Conservation (phyloP, 2,329 filamentous ascomycete species). For the Penicillium sp. region DNA sequence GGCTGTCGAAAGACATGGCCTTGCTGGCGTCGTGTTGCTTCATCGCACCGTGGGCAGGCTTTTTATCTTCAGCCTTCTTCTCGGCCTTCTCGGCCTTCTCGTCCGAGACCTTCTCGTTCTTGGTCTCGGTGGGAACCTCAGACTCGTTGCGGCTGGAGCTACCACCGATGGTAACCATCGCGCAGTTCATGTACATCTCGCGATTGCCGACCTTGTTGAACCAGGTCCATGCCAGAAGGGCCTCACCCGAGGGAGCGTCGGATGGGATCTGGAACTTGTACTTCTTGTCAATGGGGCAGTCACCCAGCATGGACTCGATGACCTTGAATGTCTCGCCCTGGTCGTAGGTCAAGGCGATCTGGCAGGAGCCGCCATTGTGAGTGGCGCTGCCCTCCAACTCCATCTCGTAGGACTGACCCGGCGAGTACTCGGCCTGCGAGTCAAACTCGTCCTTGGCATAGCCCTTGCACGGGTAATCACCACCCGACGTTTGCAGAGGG, state of each 20-base stretch:
- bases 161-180: slow-evolving; percentile 56
- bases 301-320: slow-evolving; percentile 57
- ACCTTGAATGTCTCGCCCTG: slow-evolving; percentile 64
- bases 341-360: slow-evolving; percentile 69
- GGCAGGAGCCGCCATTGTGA: slow-evolving; percentile 69
- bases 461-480: slow-evolving; percentile 72
- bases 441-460: slow-evolving; percentile 50
- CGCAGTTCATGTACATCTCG: slow-evolving; percentile 86
- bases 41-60: slow-evolving; percentile 8
- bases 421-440: slow-evolving; percentile 55
- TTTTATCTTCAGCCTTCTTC: slow-evolving; percentile 2
- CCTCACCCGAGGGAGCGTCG: slow-evolving; percentile 55
- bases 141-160: slow-evolving; percentile 2
- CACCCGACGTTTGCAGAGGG: slow-evolving; percentile 54
- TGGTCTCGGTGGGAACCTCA: slow-evolving; percentile 1
- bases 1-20: slow-evolving; percentile 44
- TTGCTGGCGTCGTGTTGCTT: slow-evolving; percentile 4
- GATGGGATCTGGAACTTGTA: slow-evolving; percentile 63
- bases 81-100: not conserved
- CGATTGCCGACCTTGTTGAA: slow-evolving; percentile 71
- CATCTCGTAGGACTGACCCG: slow-evolving; percentile 59
- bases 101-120: not conserved
- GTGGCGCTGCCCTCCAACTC: slow-evolving; percentile 56
- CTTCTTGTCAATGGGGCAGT: slow-evolving; percentile 47
- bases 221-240: slow-evolving; percentile 70